phyloP scores from a whole-genome alignment of 106 monocot genomes.

The Dendrobium officinale region DNA sequence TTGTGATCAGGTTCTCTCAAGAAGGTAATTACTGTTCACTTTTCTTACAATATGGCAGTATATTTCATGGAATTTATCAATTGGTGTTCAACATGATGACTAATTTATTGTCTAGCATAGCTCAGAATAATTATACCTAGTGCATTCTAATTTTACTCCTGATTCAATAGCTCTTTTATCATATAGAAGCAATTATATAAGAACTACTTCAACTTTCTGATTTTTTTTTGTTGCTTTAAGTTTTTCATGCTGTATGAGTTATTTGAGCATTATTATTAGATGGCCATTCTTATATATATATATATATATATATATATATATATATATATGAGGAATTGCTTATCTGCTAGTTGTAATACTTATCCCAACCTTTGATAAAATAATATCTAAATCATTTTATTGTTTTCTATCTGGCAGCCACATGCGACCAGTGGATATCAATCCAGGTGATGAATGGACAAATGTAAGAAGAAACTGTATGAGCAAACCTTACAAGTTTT shows the following conservation, averaged over 20 bases:
- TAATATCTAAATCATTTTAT: not conserved
- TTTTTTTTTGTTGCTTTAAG: not conserved
- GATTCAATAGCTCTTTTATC: not conserved
- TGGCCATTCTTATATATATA: too few species aligned
- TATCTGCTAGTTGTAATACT: not conserved
- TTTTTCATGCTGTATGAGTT: not conserved
- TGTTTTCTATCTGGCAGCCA: conserved; percentile 28
- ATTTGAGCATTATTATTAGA: not conserved
- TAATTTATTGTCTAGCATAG: not conserved
- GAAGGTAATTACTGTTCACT: conserved; percentile 33
- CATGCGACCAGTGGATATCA: conserved; percentile 81
- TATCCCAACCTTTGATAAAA: not conserved
- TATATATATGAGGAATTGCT: not conserved
- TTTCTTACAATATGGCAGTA: not conserved
- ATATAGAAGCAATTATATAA: not conserved
- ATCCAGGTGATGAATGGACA: conserved; percentile 93
- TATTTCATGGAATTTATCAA: not conserved
- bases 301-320: too few species aligned
- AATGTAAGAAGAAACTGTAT: conserved; percentile 51
- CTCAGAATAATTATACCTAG: not conserved
- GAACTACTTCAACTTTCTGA: not conserved
- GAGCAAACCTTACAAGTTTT: not conserved
- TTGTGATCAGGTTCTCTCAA: conserved; percentile 97
- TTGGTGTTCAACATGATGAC: not conserved
- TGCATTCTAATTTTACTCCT: not conserved